Base-by-base conservation (phyloP, 1,284 basidiomycete genomes). In the Trichosporon faecale region DNA sequence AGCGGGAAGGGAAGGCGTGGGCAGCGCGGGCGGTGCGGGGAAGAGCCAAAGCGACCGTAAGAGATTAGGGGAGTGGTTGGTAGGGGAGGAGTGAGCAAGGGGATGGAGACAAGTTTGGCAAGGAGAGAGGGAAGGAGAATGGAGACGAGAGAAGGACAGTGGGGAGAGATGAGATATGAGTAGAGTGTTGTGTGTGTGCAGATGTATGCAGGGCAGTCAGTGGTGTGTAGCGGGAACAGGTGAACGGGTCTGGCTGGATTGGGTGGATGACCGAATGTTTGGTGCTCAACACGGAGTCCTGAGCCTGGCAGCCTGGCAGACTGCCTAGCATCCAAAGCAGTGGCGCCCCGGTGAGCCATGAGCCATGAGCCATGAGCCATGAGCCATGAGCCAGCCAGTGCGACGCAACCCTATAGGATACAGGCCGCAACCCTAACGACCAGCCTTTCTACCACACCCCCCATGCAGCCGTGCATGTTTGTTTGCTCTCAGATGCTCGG, bases 191-290 rank as follows among this genome's bases (percentile, higher is more conserved):
- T 35, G 33, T 35, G 33, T n/a, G n/a, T 9, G 33, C 5, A 33
- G 33, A 33, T 33, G 33, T 4, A 5, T 33, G 33, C 40, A 46
- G 44, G n/a, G 44, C n/a, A 46, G 44, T 4, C 21, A 18, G 49
- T 52, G 8, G 49, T 23, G 49, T 8, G 44, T 46, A 23, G 49
- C 21, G 49, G 49, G 7, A 52, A 21, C 49, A 21, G 49, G 49
- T 46, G 7, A 52, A 21, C 49, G 49, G 49, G 49, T 46, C 6
- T n/a, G 49, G 23, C n/a, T 25, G 49, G 49, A 52, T 21, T 52
- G 49, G 23, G 21, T 52, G 49, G 49, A 52, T 52, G 49, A 52
- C 49, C 49, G 49, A 52, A 52, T 52, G 49, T 52, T 52, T 52
- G 49, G 49, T 52, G 49, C 49, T 46, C 49, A 12, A 37, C 11